Conservation (phyloP, 345 rosid species). For the rapeseed (Brassica napus) region DNA sequence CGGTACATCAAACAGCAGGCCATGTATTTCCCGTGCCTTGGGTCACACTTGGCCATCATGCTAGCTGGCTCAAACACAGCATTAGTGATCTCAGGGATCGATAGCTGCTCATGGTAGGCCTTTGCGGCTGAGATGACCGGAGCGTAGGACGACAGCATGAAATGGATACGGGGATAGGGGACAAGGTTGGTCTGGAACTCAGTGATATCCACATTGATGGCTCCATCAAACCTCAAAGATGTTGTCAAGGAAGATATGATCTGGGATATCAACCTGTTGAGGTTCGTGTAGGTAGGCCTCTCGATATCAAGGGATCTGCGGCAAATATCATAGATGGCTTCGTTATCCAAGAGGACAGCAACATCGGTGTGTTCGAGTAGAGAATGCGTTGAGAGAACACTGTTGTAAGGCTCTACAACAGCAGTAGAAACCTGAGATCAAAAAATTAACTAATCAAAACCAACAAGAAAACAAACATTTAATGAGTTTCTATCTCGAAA, state of each 20-base stretch:
- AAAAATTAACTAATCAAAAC: background rate
- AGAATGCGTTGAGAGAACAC: conserved; percentile 66
- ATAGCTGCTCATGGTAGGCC: conserved; percentile 68
- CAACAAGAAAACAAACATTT: conserved; percentile 2
- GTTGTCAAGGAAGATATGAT: conserved; percentile 68
- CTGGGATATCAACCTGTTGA: conserved; percentile 70
- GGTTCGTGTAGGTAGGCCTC: conserved; percentile 67
- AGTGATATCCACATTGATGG: conserved; percentile 67
- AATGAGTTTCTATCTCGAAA: background rate
- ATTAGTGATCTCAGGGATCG: conserved; percentile 69
- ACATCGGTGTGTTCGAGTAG: conserved; percentile 74
- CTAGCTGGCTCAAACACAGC: conserved; percentile 33
- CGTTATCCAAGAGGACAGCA: conserved; percentile 68
- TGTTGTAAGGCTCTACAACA: conserved; percentile 71
- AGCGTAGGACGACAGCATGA: conserved; percentile 68
- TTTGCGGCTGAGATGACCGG: conserved; percentile 73
- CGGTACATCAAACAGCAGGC: background rate
- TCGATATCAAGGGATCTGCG: conserved; percentile 62
- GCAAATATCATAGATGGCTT: conserved; percentile 67
- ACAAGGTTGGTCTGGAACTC: conserved; percentile 73
- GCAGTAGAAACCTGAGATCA: conserved; percentile 53
- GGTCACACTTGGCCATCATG: conserved; percentile 6
- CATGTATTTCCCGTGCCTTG: background rate
- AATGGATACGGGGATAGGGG: conserved; percentile 69
- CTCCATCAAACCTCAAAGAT: conserved; percentile 63